A percentile compares a stretch with the other conserved stretches of the same genome.
phyloP scores from a whole-genome alignment of 2,329 filamentous ascomycete species.

The Coniochaeta sp. region DNA sequence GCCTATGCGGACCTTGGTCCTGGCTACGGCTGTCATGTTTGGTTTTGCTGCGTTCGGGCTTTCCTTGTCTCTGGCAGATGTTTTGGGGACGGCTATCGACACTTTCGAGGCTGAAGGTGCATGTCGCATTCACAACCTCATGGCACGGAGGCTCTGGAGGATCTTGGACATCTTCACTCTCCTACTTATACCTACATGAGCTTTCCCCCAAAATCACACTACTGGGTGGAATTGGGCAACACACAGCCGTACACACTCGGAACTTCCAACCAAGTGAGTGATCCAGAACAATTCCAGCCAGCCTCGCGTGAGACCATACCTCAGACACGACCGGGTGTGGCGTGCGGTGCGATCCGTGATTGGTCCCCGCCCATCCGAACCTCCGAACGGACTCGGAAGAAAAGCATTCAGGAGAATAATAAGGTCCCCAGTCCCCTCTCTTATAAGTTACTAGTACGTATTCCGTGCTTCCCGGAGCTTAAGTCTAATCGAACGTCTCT shows the following conservation, averaged over 20 bases:
- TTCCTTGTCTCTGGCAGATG: neutral
- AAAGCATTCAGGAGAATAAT: no score
- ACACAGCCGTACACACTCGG: neutral
- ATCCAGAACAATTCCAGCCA: neutral
- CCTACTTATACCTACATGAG: neutral
- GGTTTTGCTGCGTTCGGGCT: no score
- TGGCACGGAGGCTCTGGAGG: no score
- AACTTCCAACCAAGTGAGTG: neutral
- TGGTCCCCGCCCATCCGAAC: neutral
- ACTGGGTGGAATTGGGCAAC: no score
- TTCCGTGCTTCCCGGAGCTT: no score
- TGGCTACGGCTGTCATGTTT: neutral
- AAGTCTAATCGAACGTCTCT: no score
- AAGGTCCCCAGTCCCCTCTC: no score
- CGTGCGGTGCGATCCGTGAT: neutral
- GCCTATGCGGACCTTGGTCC: slow-evolving; percentile 31
- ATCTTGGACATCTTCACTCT: no score
- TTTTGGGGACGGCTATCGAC: neutral
- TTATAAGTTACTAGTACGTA: no score
- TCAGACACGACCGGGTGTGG: neutral
- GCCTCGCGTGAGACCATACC: neutral
- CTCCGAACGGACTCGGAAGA: neutral
- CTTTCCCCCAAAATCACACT: neutral
- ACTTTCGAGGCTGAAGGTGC: neutral
- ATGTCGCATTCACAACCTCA: no score